Base-by-base conservation (phyloP, 139 green algal species). In the Mesotaenium endlicherianum region DNA sequence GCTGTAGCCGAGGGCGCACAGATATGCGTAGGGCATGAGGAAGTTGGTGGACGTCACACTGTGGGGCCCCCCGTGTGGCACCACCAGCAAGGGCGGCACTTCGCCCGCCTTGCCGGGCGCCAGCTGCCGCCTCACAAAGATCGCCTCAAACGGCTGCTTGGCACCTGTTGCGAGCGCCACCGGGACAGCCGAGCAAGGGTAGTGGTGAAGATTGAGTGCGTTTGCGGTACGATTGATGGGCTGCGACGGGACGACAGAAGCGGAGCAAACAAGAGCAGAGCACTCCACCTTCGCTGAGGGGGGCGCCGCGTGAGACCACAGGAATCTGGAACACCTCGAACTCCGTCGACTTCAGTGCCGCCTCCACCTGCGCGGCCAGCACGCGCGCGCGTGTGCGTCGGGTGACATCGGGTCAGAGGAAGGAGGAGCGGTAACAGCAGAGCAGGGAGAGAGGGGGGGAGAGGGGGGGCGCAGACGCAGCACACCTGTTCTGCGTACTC, bases 61-160 rank as follows among this genome's bases (percentile, higher is more conserved):
- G 90, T 98, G 95, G 1, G 95, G 95, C 3, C 95, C 95, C 43
- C 95, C 95, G 83, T 98, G 95, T 0, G 92, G 92, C 0, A 86
- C 81, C 36, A 98, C 39, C 8, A 98, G 53, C 17, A 91, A 88
- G 31, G 94, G 94, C 36, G 3, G 4, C 16, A 8, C 4, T 42
- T 72, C 41, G 11, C 4, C 8, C 60, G 34, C 41, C 5, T 44
- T 4, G 4, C 31, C 5, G 26, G 30, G 49, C 8, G 38, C 57
- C 1, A 43, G 47, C 26, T 75, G 43, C 31, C 60, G 40, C 40
- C 42, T 79, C 60, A 85, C 64, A 26, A 85, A 78, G 30, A 85
- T 74, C n/a, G 47, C 70, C 31, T 86, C 70, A 60, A 86, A 86
- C 3, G 81, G 44, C 36, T 71, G 45, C 57, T 72, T 75, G 50